These are phyloP conservation scores for Secale cereale DNA, from an alignment of 176 grass and related monocot genomes.

Conservation along the genomic window DNA sequence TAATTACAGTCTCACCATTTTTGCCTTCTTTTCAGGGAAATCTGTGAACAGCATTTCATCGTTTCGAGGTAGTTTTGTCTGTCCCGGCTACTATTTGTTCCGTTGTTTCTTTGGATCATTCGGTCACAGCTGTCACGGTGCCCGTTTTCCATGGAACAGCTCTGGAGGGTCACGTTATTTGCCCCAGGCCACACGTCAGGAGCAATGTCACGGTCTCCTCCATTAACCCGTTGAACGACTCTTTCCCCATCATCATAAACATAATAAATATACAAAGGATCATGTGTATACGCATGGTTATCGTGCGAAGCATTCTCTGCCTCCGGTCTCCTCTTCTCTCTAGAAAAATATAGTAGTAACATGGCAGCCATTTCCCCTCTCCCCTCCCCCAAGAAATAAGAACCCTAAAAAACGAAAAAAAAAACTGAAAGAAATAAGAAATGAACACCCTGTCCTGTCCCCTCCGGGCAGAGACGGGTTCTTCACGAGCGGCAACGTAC, in stretches of 20 bases:
- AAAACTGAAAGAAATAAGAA: not conserved
- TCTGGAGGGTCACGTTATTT: conserved; percentile 15
- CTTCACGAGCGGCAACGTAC: not conserved
- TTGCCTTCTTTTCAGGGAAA: not conserved
- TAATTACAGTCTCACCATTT: not conserved
- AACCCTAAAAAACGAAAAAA: too few relatives aligned
- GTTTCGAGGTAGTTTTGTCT: not conserved
- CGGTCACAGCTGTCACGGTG: not conserved
- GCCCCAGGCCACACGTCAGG: conserved; percentile 45
- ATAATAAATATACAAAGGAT: not conserved
- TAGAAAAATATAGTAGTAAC: not conserved
- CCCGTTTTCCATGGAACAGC: conserved; percentile 14
- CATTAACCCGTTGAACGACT: conserved; percentile 20
- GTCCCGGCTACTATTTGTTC: not conserved
- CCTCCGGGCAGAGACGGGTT: conserved; percentile 1
- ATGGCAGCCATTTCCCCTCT: not conserved
- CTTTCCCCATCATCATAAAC: not conserved
- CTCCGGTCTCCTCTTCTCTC: not conserved
- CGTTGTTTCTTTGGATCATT: not conserved
- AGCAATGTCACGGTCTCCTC: conserved; percentile 14
- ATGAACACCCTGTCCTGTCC: not conserved
- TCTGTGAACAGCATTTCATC: not conserved
- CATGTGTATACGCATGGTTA: not conserved
- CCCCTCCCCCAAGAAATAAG: not conserved
- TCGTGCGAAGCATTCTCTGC: not conserved